These are phyloP conservation scores for Nicotiana rustica DNA, from an alignment of 305 asterid genomes.

Conservation along the genomic window DNA sequence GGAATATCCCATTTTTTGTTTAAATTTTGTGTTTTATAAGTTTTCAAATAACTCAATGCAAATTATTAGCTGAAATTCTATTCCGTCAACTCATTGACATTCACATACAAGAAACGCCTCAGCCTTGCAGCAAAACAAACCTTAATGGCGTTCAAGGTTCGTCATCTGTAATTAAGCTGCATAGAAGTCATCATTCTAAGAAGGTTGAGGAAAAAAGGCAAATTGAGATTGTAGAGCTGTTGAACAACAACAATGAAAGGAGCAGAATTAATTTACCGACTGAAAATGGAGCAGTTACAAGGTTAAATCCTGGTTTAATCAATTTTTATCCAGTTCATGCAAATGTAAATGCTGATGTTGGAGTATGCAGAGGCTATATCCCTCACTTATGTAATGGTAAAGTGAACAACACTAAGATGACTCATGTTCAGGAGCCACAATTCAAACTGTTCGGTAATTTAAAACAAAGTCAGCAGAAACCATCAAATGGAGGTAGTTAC, in stretches of 20 bases:
- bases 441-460: too few relatives aligned
- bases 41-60: not conserved
- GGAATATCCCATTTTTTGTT: not conserved
- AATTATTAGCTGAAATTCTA: not conserved
- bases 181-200: slow-evolving; percentile 41
- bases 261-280: slow-evolving; percentile 36
- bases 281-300: slow-evolving; percentile 32
- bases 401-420: too few relatives aligned
- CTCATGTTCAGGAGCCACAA: too few relatives aligned
- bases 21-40: not conserved
- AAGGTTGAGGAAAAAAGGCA: slow-evolving; percentile 41
- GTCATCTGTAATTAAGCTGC: slow-evolving; percentile 37
- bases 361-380: slow-evolving; percentile 18
- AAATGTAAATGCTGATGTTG: slow-evolving; percentile 33
- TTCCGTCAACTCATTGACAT: not conserved
- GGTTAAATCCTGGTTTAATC: slow-evolving; percentile 32
- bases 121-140: slow-evolving; percentile 39
- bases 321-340: slow-evolving; percentile 42
- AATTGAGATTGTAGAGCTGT: slow-evolving; percentile 78
- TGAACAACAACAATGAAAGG: slow-evolving; percentile 47
- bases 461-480: too few relatives aligned
- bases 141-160: slow-evolving; percentile 47
- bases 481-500: too few relatives aligned
- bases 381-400: too few relatives aligned
- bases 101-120: not conserved